Evolutionary conservation across 1,139 yeast species (phyloP).

Genomic region (Saccharomyces hybrid): DNA sequence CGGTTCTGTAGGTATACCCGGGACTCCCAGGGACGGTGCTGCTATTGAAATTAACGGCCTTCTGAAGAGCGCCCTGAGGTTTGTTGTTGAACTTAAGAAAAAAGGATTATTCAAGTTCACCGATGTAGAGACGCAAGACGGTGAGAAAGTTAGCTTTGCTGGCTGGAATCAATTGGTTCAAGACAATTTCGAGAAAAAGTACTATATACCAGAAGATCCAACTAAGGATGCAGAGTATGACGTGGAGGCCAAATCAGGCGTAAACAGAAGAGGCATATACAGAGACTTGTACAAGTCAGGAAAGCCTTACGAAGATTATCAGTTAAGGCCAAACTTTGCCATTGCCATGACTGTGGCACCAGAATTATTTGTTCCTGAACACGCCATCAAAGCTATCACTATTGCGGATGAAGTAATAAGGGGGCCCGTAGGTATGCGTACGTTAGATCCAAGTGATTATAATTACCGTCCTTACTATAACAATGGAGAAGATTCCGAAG

Average conservation of each 20-base stretch:
- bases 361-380: conserved; percentile 61
- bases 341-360: conserved; percentile 94
- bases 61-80: conserved; percentile 73
- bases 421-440: conserved; percentile 89
- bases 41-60: conserved; percentile 89
- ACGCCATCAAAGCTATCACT: conserved; percentile 57
- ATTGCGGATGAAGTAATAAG: conserved; percentile 67
- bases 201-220: conserved; percentile 62
- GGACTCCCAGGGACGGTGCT: conserved; percentile 97
- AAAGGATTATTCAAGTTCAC: conserved; percentile 51
- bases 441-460: conserved; percentile 86
- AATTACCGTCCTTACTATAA: conserved; percentile 85
- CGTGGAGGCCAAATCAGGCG: conserved; percentile 48
- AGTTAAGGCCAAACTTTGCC: conserved; percentile 83
- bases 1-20: conserved; percentile 85
- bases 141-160: conserved; percentile 42
- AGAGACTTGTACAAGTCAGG: conserved; percentile 78
- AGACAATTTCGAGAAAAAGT: conserved; percentile 69
- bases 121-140: conserved; percentile 52
- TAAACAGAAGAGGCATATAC: conserved; percentile 89
- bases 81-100: conserved; percentile 54
- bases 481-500: conserved; percentile 72
- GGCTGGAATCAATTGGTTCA: conserved; percentile 71
- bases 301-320: conserved; percentile 89
- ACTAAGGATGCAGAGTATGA: conserved; percentile 49